These are phyloP conservation scores for Pythium graminicola DNA, from an alignment of 352 stramenopile genomes.

Conservation along the genomic window DNA sequence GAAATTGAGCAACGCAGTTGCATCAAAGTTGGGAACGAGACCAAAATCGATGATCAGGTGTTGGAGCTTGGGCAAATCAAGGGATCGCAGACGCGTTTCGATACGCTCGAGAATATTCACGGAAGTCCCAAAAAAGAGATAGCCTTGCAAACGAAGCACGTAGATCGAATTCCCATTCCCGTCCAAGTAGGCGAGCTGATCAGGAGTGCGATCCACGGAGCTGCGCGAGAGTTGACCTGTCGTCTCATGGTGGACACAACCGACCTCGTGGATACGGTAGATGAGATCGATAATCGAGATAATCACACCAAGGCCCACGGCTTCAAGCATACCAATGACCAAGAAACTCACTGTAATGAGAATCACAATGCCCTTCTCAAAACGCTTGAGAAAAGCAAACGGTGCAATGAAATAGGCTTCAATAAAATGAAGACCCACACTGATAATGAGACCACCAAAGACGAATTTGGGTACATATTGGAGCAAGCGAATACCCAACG, in stretches of 20 bases:
- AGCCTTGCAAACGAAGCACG: slow-evolving; percentile 66
- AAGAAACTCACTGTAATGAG: slow-evolving; percentile 69
- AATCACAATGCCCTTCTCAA: slow-evolving; percentile 58
- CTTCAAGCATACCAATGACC: slow-evolving; percentile 63
- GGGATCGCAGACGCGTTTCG: slow-evolving; percentile 52
- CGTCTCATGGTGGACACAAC: slow-evolving; percentile 71
- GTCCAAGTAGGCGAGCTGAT: slow-evolving; percentile 53
- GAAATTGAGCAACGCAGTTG: slow-evolving; percentile 70
- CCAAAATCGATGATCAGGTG: slow-evolving; percentile 77
- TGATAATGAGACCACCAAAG: slow-evolving; percentile 68
- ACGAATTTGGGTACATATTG: slow-evolving; percentile 81
- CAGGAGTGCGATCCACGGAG: slow-evolving; percentile 56
- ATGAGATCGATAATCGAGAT: slow-evolving; percentile 80
- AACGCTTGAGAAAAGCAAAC: slow-evolving; percentile 61
- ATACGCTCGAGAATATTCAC: slow-evolving; percentile 74
- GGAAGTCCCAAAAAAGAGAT: slow-evolving; percentile 78
- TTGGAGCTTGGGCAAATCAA: slow-evolving; percentile 50
- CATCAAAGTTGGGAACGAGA: slow-evolving; percentile 70
- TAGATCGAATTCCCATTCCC: slow-evolving; percentile 53
- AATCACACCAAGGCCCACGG: slow-evolving; percentile 62
- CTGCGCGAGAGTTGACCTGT: slow-evolving; percentile 56
- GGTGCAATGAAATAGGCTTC: slow-evolving; percentile 70
- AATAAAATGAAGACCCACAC: slow-evolving; percentile 70
- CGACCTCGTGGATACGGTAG: slow-evolving; percentile 70
- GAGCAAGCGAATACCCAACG: slow-evolving; percentile 52